Evolutionary conservation across 1,139 yeast species (phyloP), one percentile per base, ranked within the genome.

Genomic region (Sugiyamaella xylanicola): DNA sequence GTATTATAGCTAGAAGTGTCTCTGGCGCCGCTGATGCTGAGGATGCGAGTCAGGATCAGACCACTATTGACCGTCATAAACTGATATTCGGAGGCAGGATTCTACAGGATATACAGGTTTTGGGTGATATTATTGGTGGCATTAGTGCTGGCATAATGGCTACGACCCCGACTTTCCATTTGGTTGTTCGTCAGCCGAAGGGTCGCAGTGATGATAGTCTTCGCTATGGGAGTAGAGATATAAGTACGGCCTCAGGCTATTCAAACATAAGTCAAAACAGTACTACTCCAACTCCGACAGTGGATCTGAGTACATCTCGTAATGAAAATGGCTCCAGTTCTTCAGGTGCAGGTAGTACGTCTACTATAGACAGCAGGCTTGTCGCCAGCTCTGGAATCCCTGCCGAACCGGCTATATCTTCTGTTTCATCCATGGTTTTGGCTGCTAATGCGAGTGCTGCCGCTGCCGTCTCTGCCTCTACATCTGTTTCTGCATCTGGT

Each of bases 21-120:
- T 37, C 48, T 25, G 29, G 35, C 48, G 25, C 50, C 16, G 48
- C 39, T 8, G 47, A 53, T 15, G 16, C 29, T 20, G 16, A 7
- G 15, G 37, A 4, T n/a, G 15, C 37, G 15, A 15, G 37, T 32
- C 20, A 48, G n/a, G 47, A 32, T 32, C 54, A 19, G 54, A 4
- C 41, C 16, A 20, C 40, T 40, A 41, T 53, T n/a, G 60, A 55
- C 9, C 56, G 53, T 15, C 57, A 55, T 40, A 48, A 55, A 20
- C 37, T 58, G 16, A 56, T 56, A 17, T 58, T 51, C 36, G 41
- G 58, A 9, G 61, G 61, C 16, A 47, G 50, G 25, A 45, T 56
- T 3, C 32, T 58, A 21, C 54, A 46, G 15, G 52, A 58, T 46
- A 53, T 49, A 21, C 53, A 54, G 47, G 43, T 45, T 17, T 37